phyloP scores from a whole-genome alignment of 495 filamentous ascomycete genomes.

The Penicillium steckii region DNA sequence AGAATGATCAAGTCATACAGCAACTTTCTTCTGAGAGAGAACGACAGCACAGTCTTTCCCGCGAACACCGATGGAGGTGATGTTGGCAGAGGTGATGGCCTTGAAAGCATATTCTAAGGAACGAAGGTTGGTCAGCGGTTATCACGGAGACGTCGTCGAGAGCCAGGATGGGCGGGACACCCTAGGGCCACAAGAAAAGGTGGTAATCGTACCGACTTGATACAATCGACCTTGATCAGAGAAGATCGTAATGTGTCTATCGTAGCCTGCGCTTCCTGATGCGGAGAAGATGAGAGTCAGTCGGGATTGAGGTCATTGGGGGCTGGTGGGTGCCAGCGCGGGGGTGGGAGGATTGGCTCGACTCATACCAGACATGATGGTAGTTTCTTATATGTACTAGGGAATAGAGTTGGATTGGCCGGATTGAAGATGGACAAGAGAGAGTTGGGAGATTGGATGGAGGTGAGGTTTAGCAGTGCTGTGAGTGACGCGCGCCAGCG shows the following conservation, averaged over 20 bases:
- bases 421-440: constrained; percentile 10
- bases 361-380: constrained; percentile 45
- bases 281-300: constrained; percentile 35
- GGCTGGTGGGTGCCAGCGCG: constrained; percentile 10
- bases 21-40: constrained; percentile 98
- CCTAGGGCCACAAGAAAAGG: background rate
- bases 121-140: constrained; percentile 24
- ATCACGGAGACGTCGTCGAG: constrained; percentile 6
- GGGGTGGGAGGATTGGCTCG: background rate
- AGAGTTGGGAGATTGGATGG: constrained; percentile 19
- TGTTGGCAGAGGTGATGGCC: constrained; percentile 97
- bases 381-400: constrained; percentile 11
- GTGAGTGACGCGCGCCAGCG: constrained; percentile 41
- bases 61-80: constrained; percentile 92
- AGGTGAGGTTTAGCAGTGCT: constrained; percentile 17
- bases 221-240: constrained; percentile 97
- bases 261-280: constrained; percentile 90
- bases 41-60: constrained; percentile 97
- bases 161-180: background rate
- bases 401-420: constrained; percentile 8
- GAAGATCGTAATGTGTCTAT: constrained; percentile 99
- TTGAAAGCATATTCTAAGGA: constrained; percentile 98
- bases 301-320: constrained; percentile 37
- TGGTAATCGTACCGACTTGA: constrained; percentile 88
- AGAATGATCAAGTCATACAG: constrained; percentile 60